Evolutionary conservation across 805 yeast species (phyloP).

Genomic region (Kazachstania martiniae): DNA sequence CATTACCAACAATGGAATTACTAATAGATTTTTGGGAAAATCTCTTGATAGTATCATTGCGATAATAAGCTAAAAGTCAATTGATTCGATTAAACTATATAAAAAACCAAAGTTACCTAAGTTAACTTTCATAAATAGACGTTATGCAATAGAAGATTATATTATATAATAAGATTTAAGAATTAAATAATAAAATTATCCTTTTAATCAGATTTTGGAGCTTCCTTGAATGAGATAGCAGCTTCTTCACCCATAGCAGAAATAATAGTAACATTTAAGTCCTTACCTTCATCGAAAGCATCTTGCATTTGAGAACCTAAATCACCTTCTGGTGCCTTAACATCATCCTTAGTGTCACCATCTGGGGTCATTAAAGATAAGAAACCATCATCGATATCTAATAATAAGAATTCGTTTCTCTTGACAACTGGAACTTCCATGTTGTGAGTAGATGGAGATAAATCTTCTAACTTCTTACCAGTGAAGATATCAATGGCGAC

Average conservation of each 20-base stretch:
- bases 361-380: slow-evolving; percentile 92
- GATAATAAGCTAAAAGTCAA: too few species aligned
- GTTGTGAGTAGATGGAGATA: slow-evolving; percentile 99
- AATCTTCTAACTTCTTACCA: slow-evolving; percentile 97
- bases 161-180: neutral
- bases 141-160: neutral
- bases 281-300: slow-evolving; percentile 97
- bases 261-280: slow-evolving; percentile 90
- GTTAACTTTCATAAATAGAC: too few species aligned
- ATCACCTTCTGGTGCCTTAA: slow-evolving; percentile 96
- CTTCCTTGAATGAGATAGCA: slow-evolving; percentile 96
- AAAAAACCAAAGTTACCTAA: too few species aligned
- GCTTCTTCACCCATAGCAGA: slow-evolving; percentile 99
- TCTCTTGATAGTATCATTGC: too few species aligned
- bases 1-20: too few species aligned
- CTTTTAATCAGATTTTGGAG: slow-evolving; percentile 62
- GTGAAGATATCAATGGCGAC: slow-evolving; percentile 99
- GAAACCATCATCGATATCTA: slow-evolving; percentile 98
- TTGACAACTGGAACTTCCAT: slow-evolving; percentile 98
- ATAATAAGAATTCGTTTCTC: slow-evolving; percentile 93
- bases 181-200: slow-evolving; percentile 1
- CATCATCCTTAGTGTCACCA: slow-evolving; percentile 99
- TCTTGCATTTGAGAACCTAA: slow-evolving; percentile 86
- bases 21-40: too few species aligned
- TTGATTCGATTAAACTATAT: too few species aligned